Conservation (phyloP, 176 grass and related monocot genomes). For the Paspalum vaginatum region DNA sequence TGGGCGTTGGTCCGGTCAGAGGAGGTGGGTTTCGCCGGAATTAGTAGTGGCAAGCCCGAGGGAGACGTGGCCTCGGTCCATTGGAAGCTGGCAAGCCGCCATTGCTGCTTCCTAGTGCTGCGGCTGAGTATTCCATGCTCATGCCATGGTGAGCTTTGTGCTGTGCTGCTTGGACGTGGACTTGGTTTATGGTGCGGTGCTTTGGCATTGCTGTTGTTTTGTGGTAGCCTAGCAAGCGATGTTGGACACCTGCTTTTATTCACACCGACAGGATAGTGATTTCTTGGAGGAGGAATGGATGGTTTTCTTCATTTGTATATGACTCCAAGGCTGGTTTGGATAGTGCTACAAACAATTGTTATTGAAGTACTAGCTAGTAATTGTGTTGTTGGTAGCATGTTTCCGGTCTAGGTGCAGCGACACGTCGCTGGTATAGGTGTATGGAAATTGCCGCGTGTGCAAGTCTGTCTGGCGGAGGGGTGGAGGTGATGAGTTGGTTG, state of each 20-base stretch:
- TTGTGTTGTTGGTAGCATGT: neutral
- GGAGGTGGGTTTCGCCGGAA: constrained; percentile 1
- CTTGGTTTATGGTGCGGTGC: neutral
- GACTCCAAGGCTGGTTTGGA: neutral
- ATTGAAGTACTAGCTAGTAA: no score
- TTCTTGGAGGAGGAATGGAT: neutral
- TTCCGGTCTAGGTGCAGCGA: neutral
- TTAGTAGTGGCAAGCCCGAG: neutral
- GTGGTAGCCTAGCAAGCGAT: no score
- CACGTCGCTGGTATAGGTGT: no score
- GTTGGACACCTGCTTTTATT: neutral
- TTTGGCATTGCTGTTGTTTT: constrained; percentile 1
- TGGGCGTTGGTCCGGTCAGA: constrained; percentile 6
- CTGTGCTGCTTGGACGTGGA: constrained; percentile 6
- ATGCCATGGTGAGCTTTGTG: neutral
- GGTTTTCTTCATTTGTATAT: neutral
- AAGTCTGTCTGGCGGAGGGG: neutral
- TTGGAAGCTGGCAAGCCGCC: neutral
- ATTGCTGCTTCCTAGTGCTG: neutral
- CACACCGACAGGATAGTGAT: neutral
- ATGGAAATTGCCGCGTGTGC: rapidly evolving
- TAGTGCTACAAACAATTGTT: neutral
- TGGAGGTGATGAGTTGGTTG: neutral
- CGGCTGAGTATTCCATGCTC: constrained; percentile 27
- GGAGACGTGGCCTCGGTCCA: neutral